phyloP scores from a whole-genome alignment of 208 protist species.

The Sergeia podlipaevii region DNA sequence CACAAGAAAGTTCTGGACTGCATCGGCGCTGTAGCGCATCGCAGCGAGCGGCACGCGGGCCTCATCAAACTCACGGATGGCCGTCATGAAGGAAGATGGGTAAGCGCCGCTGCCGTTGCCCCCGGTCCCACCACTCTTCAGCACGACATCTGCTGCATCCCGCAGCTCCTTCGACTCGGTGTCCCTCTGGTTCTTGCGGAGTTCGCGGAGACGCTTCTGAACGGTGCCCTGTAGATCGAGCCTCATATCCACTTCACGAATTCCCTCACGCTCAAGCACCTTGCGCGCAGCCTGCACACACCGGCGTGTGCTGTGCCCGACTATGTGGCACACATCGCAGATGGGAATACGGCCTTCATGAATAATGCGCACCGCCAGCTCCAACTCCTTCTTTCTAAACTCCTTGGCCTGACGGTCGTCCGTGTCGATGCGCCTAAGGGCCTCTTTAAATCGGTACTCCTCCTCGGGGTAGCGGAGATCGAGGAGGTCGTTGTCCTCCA shows the following conservation, averaged over 20 bases:
- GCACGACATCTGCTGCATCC: slow-evolving; percentile 47
- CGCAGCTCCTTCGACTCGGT: slow-evolving; percentile 27
- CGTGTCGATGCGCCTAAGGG: slow-evolving; percentile 57
- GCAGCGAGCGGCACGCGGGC: slow-evolving; percentile 72
- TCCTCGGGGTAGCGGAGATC: slow-evolving; percentile 43
- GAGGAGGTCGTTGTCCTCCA: slow-evolving; percentile 62
- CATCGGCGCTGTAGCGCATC: slow-evolving; percentile 81
- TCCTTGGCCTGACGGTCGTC: slow-evolving; percentile 78
- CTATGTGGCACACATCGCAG: slow-evolving; percentile 52
- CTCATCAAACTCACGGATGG: slow-evolving; percentile 69
- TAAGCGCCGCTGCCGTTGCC: slow-evolving; percentile 25
- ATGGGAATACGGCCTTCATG: slow-evolving; percentile 54
- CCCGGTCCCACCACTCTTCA: no score
- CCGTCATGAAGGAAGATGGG: slow-evolving; percentile 44
- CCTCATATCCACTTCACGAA: slow-evolving; percentile 49
- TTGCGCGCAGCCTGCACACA: slow-evolving; percentile 47
- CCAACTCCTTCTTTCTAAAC: slow-evolving; percentile 77
- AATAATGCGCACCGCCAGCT: slow-evolving; percentile 66
- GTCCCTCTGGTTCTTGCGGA: slow-evolving; percentile 14
- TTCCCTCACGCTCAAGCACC: slow-evolving; percentile 31
- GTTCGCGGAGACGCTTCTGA: slow-evolving; percentile 27
- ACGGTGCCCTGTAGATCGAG: slow-evolving; percentile 40
- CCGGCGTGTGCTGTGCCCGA: slow-evolving; percentile 53
- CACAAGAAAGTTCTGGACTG: slow-evolving; percentile 75
- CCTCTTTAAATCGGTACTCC: slow-evolving; percentile 32